These are phyloP conservation scores for Falciphora oryzae DNA, from an alignment of 2,329 filamentous ascomycete genomes.

Conservation along the genomic window DNA sequence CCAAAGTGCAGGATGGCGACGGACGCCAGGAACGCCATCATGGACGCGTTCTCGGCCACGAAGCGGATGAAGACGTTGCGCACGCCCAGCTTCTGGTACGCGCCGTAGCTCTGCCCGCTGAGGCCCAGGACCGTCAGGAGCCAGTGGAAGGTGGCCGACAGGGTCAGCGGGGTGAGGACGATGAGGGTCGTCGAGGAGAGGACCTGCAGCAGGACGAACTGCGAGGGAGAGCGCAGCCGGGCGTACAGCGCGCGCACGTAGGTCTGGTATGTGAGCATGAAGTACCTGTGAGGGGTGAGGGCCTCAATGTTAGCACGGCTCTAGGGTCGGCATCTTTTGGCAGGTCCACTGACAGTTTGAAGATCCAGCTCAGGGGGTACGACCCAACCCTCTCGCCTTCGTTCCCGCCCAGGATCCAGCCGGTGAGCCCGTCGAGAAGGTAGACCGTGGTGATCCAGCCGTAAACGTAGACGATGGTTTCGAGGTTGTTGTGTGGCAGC, in stretches of 20 bases:
- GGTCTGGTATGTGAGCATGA: slow-evolving; percentile 65
- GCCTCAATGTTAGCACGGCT: neutral
- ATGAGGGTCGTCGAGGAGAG: slow-evolving; percentile 59
- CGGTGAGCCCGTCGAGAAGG: slow-evolving; percentile 57
- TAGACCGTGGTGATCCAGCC: slow-evolving; percentile 64
- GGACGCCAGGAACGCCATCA: slow-evolving; percentile 62
- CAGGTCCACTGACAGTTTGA: slow-evolving; percentile 52
- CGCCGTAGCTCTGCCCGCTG: slow-evolving; percentile 53
- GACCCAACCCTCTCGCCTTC: slow-evolving; percentile 63
- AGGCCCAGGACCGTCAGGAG: slow-evolving; percentile 47
- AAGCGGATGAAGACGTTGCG: slow-evolving; percentile 64
- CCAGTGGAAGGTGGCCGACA: slow-evolving; percentile 54
- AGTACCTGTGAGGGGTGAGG: slow-evolving; percentile 41
- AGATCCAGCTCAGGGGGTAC: slow-evolving; percentile 66
- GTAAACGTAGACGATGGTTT: slow-evolving; percentile 65
- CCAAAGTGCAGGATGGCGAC: slow-evolving; percentile 62
- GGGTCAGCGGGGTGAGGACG: slow-evolving; percentile 57
- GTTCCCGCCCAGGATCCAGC: slow-evolving; percentile 60
- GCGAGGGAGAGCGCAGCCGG: slow-evolving; percentile 56
- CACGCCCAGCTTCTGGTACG: slow-evolving; percentile 61
- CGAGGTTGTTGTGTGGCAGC: slow-evolving; percentile 58
- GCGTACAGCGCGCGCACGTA: slow-evolving; percentile 66
- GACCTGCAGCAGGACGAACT: slow-evolving; percentile 61
- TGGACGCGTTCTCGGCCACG: slow-evolving; percentile 61
- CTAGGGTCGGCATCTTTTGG: slow-evolving; percentile 10